phyloP scores from a whole-genome alignment of 139 green algal species.

The Micromonas pusilla region DNA sequence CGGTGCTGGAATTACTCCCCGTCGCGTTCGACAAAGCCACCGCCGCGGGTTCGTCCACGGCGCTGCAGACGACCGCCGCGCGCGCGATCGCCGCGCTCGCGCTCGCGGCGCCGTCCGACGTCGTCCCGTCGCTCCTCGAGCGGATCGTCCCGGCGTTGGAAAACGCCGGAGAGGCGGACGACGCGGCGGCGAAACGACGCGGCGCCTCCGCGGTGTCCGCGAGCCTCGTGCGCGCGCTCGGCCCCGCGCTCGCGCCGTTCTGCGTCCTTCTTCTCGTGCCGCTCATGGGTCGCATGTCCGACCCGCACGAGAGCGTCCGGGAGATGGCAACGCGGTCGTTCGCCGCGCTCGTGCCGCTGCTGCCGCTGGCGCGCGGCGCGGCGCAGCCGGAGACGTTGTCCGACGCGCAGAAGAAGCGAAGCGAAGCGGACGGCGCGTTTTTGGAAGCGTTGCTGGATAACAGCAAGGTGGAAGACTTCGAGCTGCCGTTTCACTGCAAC shows the following conservation, averaged over 20 bases:
- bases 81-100: conserved; percentile 38
- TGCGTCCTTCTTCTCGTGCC: conserved; percentile 74
- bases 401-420: conserved; percentile 38
- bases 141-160: conserved; percentile 36
- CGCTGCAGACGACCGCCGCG: conserved; percentile 46
- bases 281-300: conserved; percentile 79
- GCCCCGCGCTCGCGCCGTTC: conserved; percentile 55
- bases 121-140: conserved; percentile 37
- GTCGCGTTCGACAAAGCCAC: conserved; percentile 35
- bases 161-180: conserved; percentile 19
- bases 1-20: conserved; percentile 51
- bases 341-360: conserved; percentile 67
- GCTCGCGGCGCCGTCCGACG: neutral
- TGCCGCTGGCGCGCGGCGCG: conserved; percentile 73
- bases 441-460: conserved; percentile 87
- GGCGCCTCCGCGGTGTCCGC: conserved; percentile 27
- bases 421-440: conserved; percentile 61
- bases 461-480: conserved; percentile 57
- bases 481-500: conserved; percentile 55
- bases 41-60: conserved; percentile 36
- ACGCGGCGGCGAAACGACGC: conserved; percentile 29
- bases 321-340: conserved; percentile 61
- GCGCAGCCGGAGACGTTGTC: conserved; percentile 55
- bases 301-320: conserved; percentile 55
- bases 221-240: conserved; percentile 30